Conservation (phyloP, 2,329 filamentous ascomycete genomes). For the Ophiosphaerella korrae region DNA sequence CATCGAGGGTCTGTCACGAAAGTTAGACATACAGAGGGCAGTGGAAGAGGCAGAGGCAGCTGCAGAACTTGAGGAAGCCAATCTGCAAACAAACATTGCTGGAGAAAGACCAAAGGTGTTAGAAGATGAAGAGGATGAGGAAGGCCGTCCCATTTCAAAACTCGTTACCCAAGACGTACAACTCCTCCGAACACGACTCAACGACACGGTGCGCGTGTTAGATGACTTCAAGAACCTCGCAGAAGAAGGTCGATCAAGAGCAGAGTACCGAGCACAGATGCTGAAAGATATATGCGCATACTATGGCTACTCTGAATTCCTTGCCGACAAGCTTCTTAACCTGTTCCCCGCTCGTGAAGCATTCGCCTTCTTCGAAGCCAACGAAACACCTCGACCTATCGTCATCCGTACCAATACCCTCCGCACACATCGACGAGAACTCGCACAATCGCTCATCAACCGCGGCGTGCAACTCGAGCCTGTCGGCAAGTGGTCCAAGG, state of each 20-base stretch:
- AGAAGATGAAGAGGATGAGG: constrained; percentile 62
- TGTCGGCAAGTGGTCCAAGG: constrained; percentile 98
- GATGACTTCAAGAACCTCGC: constrained; percentile 84
- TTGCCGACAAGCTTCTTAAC: constrained; percentile 94
- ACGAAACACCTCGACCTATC: constrained; percentile 90
- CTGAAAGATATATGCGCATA: constrained; percentile 93
- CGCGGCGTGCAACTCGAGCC: constrained; percentile 95
- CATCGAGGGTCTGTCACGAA: constrained; percentile 87
- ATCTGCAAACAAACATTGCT: constrained; percentile 91
- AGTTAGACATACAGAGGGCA: constrained; percentile 77
- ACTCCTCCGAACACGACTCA: constrained; percentile 84
- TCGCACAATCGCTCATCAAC: constrained; percentile 93
- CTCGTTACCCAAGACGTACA: constrained; percentile 84
- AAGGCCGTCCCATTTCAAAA: constrained; percentile 61
- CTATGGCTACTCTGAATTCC: constrained; percentile 92
- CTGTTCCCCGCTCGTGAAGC: constrained; percentile 93
- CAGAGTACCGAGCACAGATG: constrained; percentile 86
- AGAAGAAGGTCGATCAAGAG: constrained; percentile 78
- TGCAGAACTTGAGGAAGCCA: constrained; percentile 82
- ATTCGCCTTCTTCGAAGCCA: constrained; percentile 98
- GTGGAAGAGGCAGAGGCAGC: constrained; percentile 82
- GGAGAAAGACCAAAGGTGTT: constrained; percentile 68
- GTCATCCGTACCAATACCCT: constrained; percentile 98
- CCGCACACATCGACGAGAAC: constrained; percentile 74
- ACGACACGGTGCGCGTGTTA: constrained; percentile 88